A percentile compares a stretch with the other conserved stretches of the same genome.
phyloP scores from a whole-genome alignment of 2,329 filamentous ascomycete genomes.

The Pestalotiopsis sp. region DNA sequence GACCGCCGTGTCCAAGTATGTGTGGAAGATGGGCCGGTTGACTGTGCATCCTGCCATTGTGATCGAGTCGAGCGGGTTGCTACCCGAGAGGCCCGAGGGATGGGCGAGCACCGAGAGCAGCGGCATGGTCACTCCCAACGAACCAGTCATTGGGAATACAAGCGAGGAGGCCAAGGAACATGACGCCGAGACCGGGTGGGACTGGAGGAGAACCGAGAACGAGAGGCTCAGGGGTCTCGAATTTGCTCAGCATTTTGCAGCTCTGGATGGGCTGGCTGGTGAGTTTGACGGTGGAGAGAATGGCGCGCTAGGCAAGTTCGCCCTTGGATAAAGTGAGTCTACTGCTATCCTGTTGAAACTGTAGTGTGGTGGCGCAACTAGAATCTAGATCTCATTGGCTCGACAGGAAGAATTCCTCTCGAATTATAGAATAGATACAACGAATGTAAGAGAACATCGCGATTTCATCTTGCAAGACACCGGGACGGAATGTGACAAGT shows the following conservation, averaged over 20 bases:
- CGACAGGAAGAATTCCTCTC: background rate
- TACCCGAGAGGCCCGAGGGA: slow-evolving; percentile 73
- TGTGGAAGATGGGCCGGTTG: slow-evolving; percentile 78
- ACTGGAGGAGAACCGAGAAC: slow-evolving; percentile 60
- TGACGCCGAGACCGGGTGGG: slow-evolving; percentile 46
- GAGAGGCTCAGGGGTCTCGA: slow-evolving; percentile 57
- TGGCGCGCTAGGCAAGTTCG: slow-evolving; percentile 53
- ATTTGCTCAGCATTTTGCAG: slow-evolving; percentile 56
- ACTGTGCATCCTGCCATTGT: slow-evolving; percentile 83
- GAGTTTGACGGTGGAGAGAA: slow-evolving; percentile 55
- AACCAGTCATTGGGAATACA: slow-evolving; percentile 36
- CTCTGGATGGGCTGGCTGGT: slow-evolving; percentile 54
- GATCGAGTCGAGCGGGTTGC: slow-evolving; percentile 69
- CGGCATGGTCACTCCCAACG: slow-evolving; percentile 20
- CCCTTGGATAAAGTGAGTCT: slow-evolving; percentile 34
- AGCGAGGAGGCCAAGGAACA: slow-evolving; percentile 37
- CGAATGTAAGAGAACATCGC: slow-evolving; percentile 12
- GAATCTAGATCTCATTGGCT: background rate
- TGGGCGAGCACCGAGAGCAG: slow-evolving; percentile 50
- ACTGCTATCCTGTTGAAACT: background rate
- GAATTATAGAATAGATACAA: background rate
- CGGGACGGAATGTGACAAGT: background rate
- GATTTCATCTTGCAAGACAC: background rate
- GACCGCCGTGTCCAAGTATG: slow-evolving; percentile 76
- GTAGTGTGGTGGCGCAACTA: background rate